Evolutionary conservation across 2,329 filamentous ascomycete genomes (phyloP).

Genomic region (Curvularia verruculosa): DNA sequence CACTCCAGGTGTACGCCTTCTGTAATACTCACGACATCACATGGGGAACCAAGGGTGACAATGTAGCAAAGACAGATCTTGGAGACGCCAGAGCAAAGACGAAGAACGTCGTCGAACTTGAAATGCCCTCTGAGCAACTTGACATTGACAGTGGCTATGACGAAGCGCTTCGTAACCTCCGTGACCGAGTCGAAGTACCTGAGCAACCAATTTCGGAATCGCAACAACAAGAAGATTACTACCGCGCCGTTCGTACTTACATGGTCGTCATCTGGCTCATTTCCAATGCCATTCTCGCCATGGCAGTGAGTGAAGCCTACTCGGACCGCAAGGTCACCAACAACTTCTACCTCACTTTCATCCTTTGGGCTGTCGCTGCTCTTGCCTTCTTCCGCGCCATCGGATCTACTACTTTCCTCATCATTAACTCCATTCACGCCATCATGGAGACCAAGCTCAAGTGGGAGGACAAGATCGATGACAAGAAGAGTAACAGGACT

Average conservation of each 20-base stretch:
- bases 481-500: slow-evolving; percentile 35
- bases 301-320: slow-evolving; percentile 90
- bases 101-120: slow-evolving; percentile 81
- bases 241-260: slow-evolving; percentile 95
- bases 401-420: slow-evolving; percentile 78
- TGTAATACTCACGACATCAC: slow-evolving; percentile 99
- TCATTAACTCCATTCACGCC: slow-evolving; percentile 83
- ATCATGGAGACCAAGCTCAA: slow-evolving; percentile 85
- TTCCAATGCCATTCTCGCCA: slow-evolving; percentile 87
- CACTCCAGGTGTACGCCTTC: slow-evolving; percentile 96
- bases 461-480: slow-evolving; percentile 48
- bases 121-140: slow-evolving; percentile 97
- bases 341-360: slow-evolving; percentile 91
- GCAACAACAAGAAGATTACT: slow-evolving; percentile 97
- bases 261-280: slow-evolving; percentile 97
- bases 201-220: slow-evolving; percentile 66
- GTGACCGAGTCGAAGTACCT: slow-evolving; percentile 86
- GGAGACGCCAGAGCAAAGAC: slow-evolving; percentile 81
- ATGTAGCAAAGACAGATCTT: slow-evolving; percentile 89
- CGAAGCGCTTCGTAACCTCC: slow-evolving; percentile 92
- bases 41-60: slow-evolving; percentile 99
- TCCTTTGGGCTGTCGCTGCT: slow-evolving; percentile 87
- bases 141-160: slow-evolving; percentile 98
- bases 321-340: slow-evolving; percentile 70
- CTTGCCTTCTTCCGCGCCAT: slow-evolving; percentile 88